phyloP scores from a whole-genome alignment of 108 stramenopile species.

The Ochromonas danica region DNA sequence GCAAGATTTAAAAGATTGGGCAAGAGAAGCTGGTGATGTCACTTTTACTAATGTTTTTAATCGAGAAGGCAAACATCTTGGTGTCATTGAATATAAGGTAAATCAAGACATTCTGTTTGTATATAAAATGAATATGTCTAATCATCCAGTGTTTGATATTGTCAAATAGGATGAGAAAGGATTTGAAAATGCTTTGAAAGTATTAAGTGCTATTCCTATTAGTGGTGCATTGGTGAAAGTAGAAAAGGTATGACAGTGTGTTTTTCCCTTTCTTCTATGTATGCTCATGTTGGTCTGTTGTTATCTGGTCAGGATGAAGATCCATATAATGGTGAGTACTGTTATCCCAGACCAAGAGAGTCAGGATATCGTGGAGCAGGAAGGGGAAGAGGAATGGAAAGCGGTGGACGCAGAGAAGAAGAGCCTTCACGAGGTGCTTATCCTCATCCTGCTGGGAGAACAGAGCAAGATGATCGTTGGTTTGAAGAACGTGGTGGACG shows the following conservation, averaged over 20 bases:
- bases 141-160: background rate
- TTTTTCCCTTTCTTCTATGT: background rate
- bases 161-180: background rate
- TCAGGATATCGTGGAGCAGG: background rate
- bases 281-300: background rate
- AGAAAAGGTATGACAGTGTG: background rate
- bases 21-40: background rate
- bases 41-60: background rate
- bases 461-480: no score
- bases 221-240: background rate
- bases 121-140: background rate
- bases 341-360: background rate
- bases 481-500: no score
- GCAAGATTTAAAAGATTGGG: slow-evolving; percentile 20
- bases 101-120: background rate
- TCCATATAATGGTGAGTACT: background rate
- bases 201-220: background rate
- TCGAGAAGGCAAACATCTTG: background rate
- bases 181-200: background rate
- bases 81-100: background rate
- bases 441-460: no score
- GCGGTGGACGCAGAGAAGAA: background rate
- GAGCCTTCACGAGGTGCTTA: background rate
- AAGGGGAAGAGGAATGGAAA: background rate
- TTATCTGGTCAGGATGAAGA: background rate